Base-by-base conservation (phyloP, 2,329 filamentous ascomycete species). In the Aspergillus quadricinctus region DNA sequence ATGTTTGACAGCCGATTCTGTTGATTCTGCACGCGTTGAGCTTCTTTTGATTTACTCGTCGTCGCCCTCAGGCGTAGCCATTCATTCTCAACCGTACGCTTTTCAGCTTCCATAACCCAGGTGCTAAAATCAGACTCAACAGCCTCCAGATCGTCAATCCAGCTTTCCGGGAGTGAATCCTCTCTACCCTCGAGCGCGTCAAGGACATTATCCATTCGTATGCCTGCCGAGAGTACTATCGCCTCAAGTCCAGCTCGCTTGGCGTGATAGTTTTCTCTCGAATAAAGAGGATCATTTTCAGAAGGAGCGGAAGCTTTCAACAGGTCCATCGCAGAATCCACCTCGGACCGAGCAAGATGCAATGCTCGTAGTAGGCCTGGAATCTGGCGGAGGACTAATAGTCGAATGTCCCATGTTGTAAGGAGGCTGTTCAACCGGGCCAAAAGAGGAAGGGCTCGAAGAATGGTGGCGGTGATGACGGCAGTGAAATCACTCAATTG, bases 401-500 rank as follows among this genome's bases (percentile, higher is more conserved):
- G 76, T 21, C 94, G 87, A 43, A 89, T 81, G 27, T 82, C 86
- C 94, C 94, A 99, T 1, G 82, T 81, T 55, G 86, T 83, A 50
- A 97, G 78, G n/a, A 95, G 75, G 8, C 83, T 81, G 54, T 85
- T 86, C 23, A 99, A 75, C 54, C 83, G 86, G 9, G 90, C 88
- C 45, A 97, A 77, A 57, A 89, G 87, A 1, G 94, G 94, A 21
- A 99, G 80, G 3, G 91, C 86, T 68, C 94, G 90, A n/a, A 99
- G 77, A 19, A 96, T 89, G 35, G 93, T 96, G 28, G 92, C 90
- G 1, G 94, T 97, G 55, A 97, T 83, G 49, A 97, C 82, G 25
- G 93, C 90, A 8, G 91, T 92, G 66, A 96, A 85, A 72, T 97
- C 94, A 65, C 94, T 92, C 79, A 97, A 84, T 58, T 83, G 86